phyloP scores from a whole-genome alignment of 2,329 filamentous ascomycete genomes.

The Penicillium crustosum region DNA sequence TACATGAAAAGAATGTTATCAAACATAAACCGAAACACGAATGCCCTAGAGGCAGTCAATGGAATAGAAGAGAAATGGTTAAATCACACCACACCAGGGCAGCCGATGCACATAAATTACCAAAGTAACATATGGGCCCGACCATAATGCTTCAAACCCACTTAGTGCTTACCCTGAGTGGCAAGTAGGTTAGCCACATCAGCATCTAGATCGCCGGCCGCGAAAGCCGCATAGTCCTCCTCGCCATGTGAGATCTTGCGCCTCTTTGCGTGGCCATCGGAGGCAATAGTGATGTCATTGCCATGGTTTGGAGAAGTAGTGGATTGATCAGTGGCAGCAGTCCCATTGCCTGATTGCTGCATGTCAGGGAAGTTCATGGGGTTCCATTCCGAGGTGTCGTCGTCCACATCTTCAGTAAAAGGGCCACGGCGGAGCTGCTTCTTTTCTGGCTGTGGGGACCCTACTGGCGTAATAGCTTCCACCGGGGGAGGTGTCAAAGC shows the following conservation, averaged over 20 bases:
- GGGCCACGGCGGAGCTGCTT: constrained; percentile 34
- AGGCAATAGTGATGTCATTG: constrained; percentile 26
- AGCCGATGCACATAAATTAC: neutral
- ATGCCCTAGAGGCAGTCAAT: neutral
- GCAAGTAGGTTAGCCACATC: constrained; percentile 61
- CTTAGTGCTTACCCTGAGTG: constrained; percentile 40
- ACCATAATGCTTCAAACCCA: neutral
- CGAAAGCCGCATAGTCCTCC: constrained; percentile 48
- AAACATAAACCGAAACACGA: neutral
- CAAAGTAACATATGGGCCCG: neutral
- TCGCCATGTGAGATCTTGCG: constrained; percentile 50
- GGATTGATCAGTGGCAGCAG: constrained; percentile 11
- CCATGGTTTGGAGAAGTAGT: constrained; percentile 14
- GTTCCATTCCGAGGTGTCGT: constrained; percentile 8
- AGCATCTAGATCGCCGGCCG: constrained; percentile 58
- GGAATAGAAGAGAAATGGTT: neutral
- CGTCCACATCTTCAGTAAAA: constrained; percentile 19
- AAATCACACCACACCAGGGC: neutral
- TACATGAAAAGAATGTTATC: neutral
- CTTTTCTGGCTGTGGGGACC: constrained; percentile 44
- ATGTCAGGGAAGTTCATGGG: constrained; percentile 23
- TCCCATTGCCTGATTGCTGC: constrained; percentile 19
- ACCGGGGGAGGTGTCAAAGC: constrained; percentile 78
- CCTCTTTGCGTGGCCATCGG: constrained; percentile 44
- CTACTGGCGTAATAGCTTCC: constrained; percentile 55